phyloP scores from a whole-genome alignment of 305 asterid genomes.

The Ilex paraguariensis region DNA sequence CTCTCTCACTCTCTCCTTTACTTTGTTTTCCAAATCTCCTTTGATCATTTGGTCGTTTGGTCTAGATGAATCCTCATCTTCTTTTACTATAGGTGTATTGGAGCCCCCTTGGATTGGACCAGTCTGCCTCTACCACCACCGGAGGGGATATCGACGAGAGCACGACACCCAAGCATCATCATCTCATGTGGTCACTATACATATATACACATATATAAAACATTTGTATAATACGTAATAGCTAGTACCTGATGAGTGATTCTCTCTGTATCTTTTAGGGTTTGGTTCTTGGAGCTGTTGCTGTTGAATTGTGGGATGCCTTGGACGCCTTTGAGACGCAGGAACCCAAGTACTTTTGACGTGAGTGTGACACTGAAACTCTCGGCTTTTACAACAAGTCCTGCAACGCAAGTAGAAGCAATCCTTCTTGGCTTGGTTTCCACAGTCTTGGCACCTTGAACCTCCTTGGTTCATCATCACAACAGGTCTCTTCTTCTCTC shows the following conservation, averaged over 20 bases:
- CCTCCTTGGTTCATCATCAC: slow-evolving; percentile 21
- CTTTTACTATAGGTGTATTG: too few species aligned
- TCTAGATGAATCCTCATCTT: too few species aligned
- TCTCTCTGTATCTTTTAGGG: slow-evolving; percentile 65
- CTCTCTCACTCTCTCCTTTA: too few species aligned
- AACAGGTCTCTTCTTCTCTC: background rate
- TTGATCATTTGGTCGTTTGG: too few species aligned
- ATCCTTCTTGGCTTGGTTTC: slow-evolving; percentile 78
- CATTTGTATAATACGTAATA: background rate
- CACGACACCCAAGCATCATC: background rate
- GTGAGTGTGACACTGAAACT: slow-evolving; percentile 73
- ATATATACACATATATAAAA: background rate
- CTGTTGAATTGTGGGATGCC: slow-evolving; percentile 27
- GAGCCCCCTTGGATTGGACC: too few species aligned
- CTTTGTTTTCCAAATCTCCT: too few species aligned
- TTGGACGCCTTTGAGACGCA: slow-evolving; percentile 45
- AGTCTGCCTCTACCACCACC: background rate
- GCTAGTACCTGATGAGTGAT: slow-evolving; percentile 33
- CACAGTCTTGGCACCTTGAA: slow-evolving; percentile 71
- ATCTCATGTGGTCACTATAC: background rate
- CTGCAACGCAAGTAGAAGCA: slow-evolving; percentile 63
- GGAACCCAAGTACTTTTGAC: slow-evolving; percentile 89
- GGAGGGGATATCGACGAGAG: background rate
- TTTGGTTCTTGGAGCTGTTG: slow-evolving; percentile 33
- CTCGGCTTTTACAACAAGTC: slow-evolving; percentile 76